Percentiles rank a stretch among this genome's conserved stretches.
Conservation (phyloP, 176 grass and related monocot genomes). For the Pontederia crassipes region DNA sequence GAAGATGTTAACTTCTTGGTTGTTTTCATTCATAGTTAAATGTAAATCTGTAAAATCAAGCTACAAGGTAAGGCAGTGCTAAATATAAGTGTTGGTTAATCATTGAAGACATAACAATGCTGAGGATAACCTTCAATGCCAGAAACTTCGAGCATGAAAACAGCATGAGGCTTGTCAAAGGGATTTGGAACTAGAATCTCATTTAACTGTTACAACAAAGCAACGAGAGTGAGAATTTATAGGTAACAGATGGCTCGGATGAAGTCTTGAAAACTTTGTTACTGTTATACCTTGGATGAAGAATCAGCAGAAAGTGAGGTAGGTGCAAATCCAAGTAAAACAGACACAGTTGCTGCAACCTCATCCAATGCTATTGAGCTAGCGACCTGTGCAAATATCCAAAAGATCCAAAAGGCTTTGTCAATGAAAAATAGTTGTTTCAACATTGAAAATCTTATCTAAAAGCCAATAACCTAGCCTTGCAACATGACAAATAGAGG, state of each 20-base stretch:
- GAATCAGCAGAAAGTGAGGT: constrained; percentile 31
- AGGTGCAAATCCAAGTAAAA: constrained; percentile 88
- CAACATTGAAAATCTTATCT: too few relatives aligned
- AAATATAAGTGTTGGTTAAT: background rate
- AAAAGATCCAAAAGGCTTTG: too few relatives aligned
- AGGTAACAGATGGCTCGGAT: background rate
- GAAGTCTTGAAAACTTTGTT: background rate
- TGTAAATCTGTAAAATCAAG: constrained; percentile 11
- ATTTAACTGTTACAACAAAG: constrained; percentile 46
- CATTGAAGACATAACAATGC: background rate
- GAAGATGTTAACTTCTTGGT: constrained; percentile 30
- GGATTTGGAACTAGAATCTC: constrained; percentile 71
- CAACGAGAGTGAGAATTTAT: constrained; percentile 22
- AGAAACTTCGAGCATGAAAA: constrained; percentile 67
- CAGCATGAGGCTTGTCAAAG: constrained; percentile 63
- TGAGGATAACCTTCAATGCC: constrained; percentile 34
- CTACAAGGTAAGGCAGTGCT: too few relatives aligned
- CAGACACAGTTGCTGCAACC: constrained; percentile 59
- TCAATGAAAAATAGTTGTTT: too few relatives aligned
- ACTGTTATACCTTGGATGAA: constrained; percentile 54
- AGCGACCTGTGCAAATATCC: constrained; percentile 22
- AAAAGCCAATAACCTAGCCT: too few relatives aligned
- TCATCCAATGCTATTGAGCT: constrained; percentile 51
- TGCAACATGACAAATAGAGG: too few relatives aligned
- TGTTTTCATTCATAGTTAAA: constrained; percentile 30